Conservation (phyloP, 495 filamentous ascomycete genomes). For the Staphylotrichum tortipilum region DNA sequence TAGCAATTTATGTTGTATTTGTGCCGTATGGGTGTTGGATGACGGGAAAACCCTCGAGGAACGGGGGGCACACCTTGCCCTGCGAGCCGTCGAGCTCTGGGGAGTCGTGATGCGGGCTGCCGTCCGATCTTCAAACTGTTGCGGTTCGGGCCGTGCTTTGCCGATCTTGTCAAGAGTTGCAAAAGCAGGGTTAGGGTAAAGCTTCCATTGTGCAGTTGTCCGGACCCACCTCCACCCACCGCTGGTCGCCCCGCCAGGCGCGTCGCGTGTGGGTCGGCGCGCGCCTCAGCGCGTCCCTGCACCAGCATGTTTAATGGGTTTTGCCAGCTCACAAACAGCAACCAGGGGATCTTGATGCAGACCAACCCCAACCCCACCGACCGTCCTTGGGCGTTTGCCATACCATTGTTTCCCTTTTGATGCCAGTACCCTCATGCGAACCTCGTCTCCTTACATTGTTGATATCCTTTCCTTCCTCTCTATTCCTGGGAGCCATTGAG, state of each 20-base stretch:
- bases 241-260: constrained; percentile 15
- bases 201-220: too few relatives aligned
- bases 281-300: constrained; percentile 10
- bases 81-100: background rate
- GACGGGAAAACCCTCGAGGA: too few relatives aligned
- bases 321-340: constrained; percentile 1
- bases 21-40: background rate
- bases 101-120: background rate
- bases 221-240: too few relatives aligned
- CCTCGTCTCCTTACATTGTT: too few relatives aligned
- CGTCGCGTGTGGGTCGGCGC: constrained; percentile 14
- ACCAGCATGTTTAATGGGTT: constrained; percentile 19
- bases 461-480: too few relatives aligned
- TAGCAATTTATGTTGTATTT: background rate
- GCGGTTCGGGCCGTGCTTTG: constrained; percentile 9
- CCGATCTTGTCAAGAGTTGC: background rate
- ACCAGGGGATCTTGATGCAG: background rate
- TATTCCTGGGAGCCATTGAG: too few relatives aligned
- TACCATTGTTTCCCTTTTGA: too few relatives aligned
- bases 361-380: background rate
- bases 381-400: too few relatives aligned
- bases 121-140: constrained; percentile 1
- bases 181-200: constrained; percentile 7
- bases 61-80: background rate
- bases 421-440: too few relatives aligned